Base-by-base conservation (phyloP, 768 basidiomycete species). In the Polyporus arcularius region DNA sequence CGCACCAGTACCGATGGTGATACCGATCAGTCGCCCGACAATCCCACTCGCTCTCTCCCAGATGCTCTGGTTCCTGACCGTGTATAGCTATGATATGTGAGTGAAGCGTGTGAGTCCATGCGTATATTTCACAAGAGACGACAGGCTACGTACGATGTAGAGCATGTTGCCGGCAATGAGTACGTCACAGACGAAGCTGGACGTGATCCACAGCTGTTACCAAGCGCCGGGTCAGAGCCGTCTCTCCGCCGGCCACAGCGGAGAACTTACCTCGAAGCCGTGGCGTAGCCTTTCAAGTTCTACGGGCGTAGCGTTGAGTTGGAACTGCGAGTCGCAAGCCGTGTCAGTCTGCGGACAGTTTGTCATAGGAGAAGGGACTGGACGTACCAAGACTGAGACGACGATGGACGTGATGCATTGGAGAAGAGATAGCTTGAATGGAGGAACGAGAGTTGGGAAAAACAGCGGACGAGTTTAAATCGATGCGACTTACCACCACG, bases 151-250 rank as follows among this genome's bases (percentile, higher is more conserved):
- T 38, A 73, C 73, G 41, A 71, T 68, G 45, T 54, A 63, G 38
- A 70, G 53, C 65, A 73, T 70, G 38, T 67, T 62, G 7, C 43
- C 63, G 4, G 72, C 65, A 31, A 74, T 70, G 15, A 73, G 53
- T 3, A 71, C 42, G 53, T 72, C 68, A 15, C 67, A 65, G 21
- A 70, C 58, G 49, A 66, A 61, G 47, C 70, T 71, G 6, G 66
- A 62, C 1, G 64, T 62, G 14, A 74, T 60, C 72, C 73, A 74
- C 15, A 68, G 53, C 69, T 71, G 40, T 10, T 31, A 14, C 39
- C 6, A 21, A 26, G 21, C 35, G 35, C 6, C 5, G 30, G 4
- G 26, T 40, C 38, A 38, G 35, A 4, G 14, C 4, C 16, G 4
- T 39, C 3, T 9, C 4, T 4, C 30, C 15, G 16, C 18, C 35